phyloP scores from a whole-genome alignment of 108 stramenopile species.

The Nannochloropsis oceanica region DNA sequence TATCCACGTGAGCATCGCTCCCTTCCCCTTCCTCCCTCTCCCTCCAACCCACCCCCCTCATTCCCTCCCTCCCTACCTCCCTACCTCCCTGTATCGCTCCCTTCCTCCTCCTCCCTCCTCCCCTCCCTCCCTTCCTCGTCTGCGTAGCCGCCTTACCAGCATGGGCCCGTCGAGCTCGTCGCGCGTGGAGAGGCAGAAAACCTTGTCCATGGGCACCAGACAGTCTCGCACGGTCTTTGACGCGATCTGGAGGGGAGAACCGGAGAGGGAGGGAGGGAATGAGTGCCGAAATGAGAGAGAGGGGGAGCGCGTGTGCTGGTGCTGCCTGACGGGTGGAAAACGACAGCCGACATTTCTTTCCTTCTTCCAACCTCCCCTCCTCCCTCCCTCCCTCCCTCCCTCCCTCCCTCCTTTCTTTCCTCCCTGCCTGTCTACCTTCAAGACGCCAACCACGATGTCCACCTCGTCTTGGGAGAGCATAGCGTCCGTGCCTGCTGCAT shows the following conservation, averaged over 20 bases:
- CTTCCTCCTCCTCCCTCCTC: neutral
- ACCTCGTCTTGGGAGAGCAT: conserved; percentile 15
- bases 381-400: neutral
- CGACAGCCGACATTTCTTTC: too few species aligned
- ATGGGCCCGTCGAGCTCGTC: conserved; percentile 5
- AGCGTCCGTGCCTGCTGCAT: neutral
- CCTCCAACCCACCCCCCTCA: neutral
- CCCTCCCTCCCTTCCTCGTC: neutral
- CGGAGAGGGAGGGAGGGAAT: neutral
- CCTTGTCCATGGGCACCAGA: conserved; percentile 1
- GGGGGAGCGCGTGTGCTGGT: too few species aligned
- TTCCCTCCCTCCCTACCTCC: neutral
- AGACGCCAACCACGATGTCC: conserved; percentile 25
- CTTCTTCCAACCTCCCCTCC: neutral
- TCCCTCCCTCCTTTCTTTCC: neutral
- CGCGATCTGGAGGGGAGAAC: neutral
- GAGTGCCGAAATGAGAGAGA: neutral
- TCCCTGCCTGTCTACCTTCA: neutral
- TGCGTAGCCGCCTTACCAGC: neutral
- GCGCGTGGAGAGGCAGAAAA: conserved; percentile 12
- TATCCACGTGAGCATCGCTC: neutral
- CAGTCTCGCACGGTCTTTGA: conserved; percentile 16
- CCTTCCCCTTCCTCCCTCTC: neutral
- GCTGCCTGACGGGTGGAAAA: too few species aligned
- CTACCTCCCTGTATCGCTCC: neutral